Base-by-base conservation (phyloP, 768 basidiomycete genomes). In the Psilocybe subaeruginosa region DNA sequence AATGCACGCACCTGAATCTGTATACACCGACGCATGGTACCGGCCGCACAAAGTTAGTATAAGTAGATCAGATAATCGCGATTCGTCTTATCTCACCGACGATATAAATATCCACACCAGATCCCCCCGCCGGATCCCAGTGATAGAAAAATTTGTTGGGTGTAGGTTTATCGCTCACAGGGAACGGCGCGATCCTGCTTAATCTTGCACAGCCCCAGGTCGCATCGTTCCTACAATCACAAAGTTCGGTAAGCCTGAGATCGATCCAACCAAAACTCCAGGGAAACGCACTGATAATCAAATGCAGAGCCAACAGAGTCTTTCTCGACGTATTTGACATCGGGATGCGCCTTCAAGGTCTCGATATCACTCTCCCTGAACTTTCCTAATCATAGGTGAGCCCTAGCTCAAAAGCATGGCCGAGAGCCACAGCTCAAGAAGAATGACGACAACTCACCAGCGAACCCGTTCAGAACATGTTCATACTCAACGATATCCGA, bases 101-200 rank as follows among this genome's bases (percentile, higher is more conserved):
- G 17, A 53, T 27, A 19, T 53, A 53, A 19, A 53, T 35, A 53
- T 53, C 51, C 8, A 19, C 11, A 12, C 51, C 51, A 53, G 31
- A 30, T n/a, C 51, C 51, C 12, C 31, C 51, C 2, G 30, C 51
- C 3, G 3, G 31, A n/a, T 53, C 51, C 51, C 51, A 53, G n/a
- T 53, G 51, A 53, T 53, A 53, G 51, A 53, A 53, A 31, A 53
- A 53, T 33, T 53, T 53, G 33, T 53, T 51, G n/a, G 51, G 31
- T 3, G n/a, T 31, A 6, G 51, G 51, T n/a, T n/a, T 53, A 9
- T 53, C 51, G 33, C 33, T 14, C 35, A n/a, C 29, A 4, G 33
- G 31, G 8, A 53, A 19, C 31, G 51, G 33, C 31, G 14, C n/a
- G 12, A 35, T 53, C 29, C 51, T 53, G n/a, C 30, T 53, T 2